Conservation (phyloP, 2,329 filamentous ascomycete species). For the Byssoonygena ceratinophila region DNA sequence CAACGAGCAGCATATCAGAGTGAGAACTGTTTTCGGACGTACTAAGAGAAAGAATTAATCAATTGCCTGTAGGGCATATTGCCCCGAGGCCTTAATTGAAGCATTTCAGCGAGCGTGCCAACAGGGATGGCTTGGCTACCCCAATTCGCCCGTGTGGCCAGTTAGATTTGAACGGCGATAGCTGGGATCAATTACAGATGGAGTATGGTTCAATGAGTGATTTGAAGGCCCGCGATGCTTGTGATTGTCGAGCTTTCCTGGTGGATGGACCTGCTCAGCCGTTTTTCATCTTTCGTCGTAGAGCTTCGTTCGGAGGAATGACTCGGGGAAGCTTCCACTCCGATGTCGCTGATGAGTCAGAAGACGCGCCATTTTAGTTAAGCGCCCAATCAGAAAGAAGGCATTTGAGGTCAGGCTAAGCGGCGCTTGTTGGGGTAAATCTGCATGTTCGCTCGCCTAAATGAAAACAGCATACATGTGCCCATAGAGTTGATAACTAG, state of each 20-base stretch:
- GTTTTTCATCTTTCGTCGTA: background rate
- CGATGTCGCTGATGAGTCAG: slow-evolving; percentile 12
- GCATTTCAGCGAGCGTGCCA: slow-evolving; percentile 10
- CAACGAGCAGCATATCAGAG: background rate
- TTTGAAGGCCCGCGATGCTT: background rate
- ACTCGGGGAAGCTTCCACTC: background rate
- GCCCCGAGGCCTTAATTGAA: slow-evolving; percentile 12
- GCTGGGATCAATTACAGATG: background rate
- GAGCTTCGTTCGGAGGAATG: background rate
- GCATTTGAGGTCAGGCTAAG: background rate
- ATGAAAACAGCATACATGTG: too few species aligned
- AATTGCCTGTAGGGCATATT: slow-evolving; percentile 12
- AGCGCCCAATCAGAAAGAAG: background rate
- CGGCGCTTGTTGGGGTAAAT: background rate
- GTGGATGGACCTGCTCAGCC: background rate
- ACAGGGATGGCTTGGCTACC: background rate
- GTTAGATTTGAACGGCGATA: background rate
- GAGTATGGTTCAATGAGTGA: background rate
- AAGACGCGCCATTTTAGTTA: too few species aligned
- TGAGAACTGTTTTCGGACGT: background rate
- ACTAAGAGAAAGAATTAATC: slow-evolving; percentile 11
- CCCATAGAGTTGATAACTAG: too few species aligned
- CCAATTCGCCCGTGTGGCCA: background rate
- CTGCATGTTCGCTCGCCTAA: too few species aligned
- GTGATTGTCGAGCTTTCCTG: background rate